phyloP scores from a whole-genome alignment of 2,329 filamentous ascomycete genomes.

The Fusarium hostae region DNA sequence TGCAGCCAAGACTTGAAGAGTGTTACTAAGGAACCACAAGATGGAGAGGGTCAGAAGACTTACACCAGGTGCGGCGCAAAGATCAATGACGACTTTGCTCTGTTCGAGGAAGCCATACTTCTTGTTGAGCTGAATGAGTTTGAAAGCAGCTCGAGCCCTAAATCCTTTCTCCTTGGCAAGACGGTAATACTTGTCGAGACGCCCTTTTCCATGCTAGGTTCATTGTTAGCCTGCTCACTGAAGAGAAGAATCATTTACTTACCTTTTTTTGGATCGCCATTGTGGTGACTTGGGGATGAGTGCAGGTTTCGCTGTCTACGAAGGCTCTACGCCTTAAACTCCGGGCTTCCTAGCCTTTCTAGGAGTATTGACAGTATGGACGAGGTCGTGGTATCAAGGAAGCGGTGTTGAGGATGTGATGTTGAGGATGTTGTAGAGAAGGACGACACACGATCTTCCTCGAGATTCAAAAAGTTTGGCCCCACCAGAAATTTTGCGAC shows the following conservation, averaged over 20 bases:
- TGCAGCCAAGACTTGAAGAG: slow-evolving; percentile 84
- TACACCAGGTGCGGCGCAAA: slow-evolving; percentile 95
- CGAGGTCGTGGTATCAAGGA: background rate
- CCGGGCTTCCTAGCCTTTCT: background rate
- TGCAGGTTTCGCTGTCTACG: rapidly evolving
- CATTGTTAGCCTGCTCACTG: rapidly evolving
- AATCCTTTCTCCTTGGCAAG: slow-evolving; percentile 99
- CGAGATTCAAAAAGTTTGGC: background rate
- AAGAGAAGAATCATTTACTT: rapidly evolving
- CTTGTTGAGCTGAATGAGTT: slow-evolving; percentile 97
- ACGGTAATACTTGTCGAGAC: slow-evolving; percentile 98
- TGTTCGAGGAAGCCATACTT: slow-evolving; percentile 99
- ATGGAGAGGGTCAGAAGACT: slow-evolving; percentile 44
- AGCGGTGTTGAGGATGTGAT: background rate
- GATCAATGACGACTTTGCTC: slow-evolving; percentile 94
- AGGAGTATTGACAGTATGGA: background rate
- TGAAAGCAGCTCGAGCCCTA: slow-evolving; percentile 94
- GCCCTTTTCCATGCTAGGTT: slow-evolving; percentile 88
- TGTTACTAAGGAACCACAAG: slow-evolving; percentile 41
- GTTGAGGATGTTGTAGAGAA: background rate
- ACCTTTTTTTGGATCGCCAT: slow-evolving; percentile 95
- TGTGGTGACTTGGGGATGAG: slow-evolving; percentile 21
- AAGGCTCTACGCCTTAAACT: background rate
- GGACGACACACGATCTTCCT: slow-evolving; percentile 22
- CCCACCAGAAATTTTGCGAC: slow-evolving; percentile 51